Evolutionary conservation across 2,329 filamentous ascomycete genomes (phyloP).

Genomic region (Neonectria magnoliae): DNA sequence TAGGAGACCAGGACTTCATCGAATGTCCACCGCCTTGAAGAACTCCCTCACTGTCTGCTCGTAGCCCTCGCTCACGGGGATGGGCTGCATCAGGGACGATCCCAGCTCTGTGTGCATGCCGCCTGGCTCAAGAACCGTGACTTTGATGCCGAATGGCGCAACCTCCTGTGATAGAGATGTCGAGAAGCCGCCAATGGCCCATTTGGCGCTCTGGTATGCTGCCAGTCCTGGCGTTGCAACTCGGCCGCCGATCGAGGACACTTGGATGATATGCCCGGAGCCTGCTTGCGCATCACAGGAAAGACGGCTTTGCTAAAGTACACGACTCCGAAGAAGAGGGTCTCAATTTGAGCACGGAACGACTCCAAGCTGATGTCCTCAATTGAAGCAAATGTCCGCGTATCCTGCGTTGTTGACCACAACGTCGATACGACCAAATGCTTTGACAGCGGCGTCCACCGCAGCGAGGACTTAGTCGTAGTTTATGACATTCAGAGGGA

Average conservation of each 20-base stretch:
- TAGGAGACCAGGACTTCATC: slow-evolving; percentile 21
- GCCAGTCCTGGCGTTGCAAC: slow-evolving; percentile 44
- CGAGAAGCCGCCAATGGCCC: slow-evolving; percentile 50
- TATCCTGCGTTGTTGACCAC: slow-evolving; percentile 53
- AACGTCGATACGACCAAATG: slow-evolving; percentile 24
- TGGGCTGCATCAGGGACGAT: slow-evolving; percentile 42
- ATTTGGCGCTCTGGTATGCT: slow-evolving; percentile 53
- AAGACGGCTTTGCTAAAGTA: slow-evolving; percentile 58
- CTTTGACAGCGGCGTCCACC: slow-evolving; percentile 9
- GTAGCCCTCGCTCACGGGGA: slow-evolving; percentile 47
- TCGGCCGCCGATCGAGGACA: slow-evolving; percentile 51
- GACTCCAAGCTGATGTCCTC: slow-evolving; percentile 61
- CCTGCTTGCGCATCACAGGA: slow-evolving; percentile 45
- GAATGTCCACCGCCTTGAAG: slow-evolving; percentile 18
- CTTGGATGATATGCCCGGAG: slow-evolving; percentile 50
- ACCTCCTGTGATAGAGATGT: slow-evolving; percentile 49
- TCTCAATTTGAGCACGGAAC: slow-evolving; percentile 63
- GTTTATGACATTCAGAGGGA: slow-evolving; percentile 60
- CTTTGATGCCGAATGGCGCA: slow-evolving; percentile 48
- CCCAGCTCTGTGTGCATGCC: slow-evolving; percentile 53
- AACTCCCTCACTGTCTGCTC: slow-evolving; percentile 45
- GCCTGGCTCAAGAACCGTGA: slow-evolving; percentile 52
- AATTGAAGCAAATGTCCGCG: slow-evolving; percentile 59
- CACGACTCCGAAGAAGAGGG: slow-evolving; percentile 68
- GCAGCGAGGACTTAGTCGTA: slow-evolving; percentile 19